Evolutionary conservation across 805 yeast species (phyloP), one percentile per base, ranked within the genome.

Genomic region (Hanseniaspora guilliermondii): DNA sequence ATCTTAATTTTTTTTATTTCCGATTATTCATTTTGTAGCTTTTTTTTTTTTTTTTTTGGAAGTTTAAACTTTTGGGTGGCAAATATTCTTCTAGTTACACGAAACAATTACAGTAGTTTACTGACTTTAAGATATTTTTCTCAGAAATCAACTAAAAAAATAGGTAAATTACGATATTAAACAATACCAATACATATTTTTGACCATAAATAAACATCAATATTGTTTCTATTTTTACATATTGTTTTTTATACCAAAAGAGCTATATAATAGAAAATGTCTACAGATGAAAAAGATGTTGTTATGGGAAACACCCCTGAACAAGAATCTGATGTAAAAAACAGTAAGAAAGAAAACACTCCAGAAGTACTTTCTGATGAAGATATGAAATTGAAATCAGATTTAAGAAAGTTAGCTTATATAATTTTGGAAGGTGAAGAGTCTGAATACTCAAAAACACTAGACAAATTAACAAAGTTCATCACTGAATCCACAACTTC

Each of bases 401-500:
- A 88, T 64, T 77, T 93, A 63, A 97, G 89, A 62, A 70, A 80
- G 74, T 75, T 93, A 38, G 97, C 88, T 11, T 94, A 87, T 67
- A 77, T 87, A 53, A 72, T 93, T 58, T 70, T 70, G 57, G 88
- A 81, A 58, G 66, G 78, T 2, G 73, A 76, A 57, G 62, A 59
- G 3, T 47, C 61, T 1, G 56, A 79, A 21, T 85, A 86, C 64
- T 69, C 70, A 36, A 70, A 79, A 12, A 76, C 87, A n/a, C 74
- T 93, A 61, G 74, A 75, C 41, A 74, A 82, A 52, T 76, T 93
- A 67, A 88, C 87, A 64, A 77, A 75, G 48, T 79, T 79, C 62
- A 89, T 93, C 62, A 80, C 87, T 60, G 94, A 93, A 54, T 85
- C 97, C 12, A 93, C 99, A 2, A 86, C 96, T 38, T 89, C 97